Evolutionary conservation across 371 early-diverging fungal genomes (phyloP).

Genomic region (Haplosporangium sp.): DNA sequence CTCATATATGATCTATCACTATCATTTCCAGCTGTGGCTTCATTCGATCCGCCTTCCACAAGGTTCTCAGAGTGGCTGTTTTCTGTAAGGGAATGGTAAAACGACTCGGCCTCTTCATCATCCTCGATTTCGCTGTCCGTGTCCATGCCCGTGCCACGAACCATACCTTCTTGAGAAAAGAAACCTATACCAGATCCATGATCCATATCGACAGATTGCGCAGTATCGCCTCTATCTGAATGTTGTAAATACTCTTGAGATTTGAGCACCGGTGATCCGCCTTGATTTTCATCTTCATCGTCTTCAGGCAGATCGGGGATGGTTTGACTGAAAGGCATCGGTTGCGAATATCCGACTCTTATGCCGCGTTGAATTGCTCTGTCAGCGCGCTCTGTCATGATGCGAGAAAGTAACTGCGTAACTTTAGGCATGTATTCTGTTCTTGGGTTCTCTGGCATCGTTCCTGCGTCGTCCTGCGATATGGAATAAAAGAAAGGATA

Average conservation of each 20-base stretch:
- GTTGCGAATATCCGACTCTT: constrained; percentile 42
- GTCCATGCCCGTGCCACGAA: constrained; percentile 42
- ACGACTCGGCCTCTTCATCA: constrained; percentile 15
- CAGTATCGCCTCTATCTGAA: constrained; percentile 15
- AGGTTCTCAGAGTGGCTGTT: neutral
- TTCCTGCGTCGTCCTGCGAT: constrained; percentile 41
- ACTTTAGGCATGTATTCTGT: constrained; percentile 19
- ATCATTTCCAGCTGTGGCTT: constrained; percentile 29
- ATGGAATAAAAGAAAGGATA: neutral
- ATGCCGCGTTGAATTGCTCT: constrained; percentile 40
- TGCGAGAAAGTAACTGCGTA: constrained; percentile 27
- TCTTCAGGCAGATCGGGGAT: constrained; percentile 39
- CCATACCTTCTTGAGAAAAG: constrained; percentile 56
- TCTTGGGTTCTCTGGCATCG: constrained; percentile 21
- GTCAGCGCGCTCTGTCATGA: constrained; percentile 48
- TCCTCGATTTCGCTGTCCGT: constrained; percentile 39
- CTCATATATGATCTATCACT: constrained; percentile 51
- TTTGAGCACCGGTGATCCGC: constrained; percentile 17
- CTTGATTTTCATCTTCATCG: constrained; percentile 18
- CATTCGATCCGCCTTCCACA: neutral
- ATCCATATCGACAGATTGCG: constrained; percentile 7
- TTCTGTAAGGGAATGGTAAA: constrained; percentile 13
- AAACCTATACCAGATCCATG: constrained; percentile 48
- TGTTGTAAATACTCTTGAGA: constrained; percentile 12
- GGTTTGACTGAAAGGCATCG: constrained; percentile 36